Base-by-base conservation (phyloP, 1,284 basidiomycete genomes). In the Chiua sp. region DNA sequence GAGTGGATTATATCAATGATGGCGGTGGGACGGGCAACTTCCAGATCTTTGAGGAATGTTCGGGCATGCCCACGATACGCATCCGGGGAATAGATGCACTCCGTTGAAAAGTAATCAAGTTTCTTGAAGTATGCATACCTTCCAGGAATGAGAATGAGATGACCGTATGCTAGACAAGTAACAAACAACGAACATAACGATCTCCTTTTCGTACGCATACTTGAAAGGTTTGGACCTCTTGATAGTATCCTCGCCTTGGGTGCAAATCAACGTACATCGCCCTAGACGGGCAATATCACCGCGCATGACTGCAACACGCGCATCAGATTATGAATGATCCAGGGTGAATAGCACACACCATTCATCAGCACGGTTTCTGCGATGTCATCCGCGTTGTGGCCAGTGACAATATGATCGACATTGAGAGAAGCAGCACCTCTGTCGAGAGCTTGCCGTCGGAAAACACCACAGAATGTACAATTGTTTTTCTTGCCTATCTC, bases 351-450 rank as follows among this genome's bases (percentile, higher is more conserved):
- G n/a, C 33, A 79, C 91, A 66, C 59, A 96, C 96, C 94, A 72
- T 99, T 99, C 97, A 99, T 99, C 20, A 99, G 78, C 0, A 99
- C 93, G 0, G 97, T 99, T 79, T 99, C 97, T 11, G 97, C 97
- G 51, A 99, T 96, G 76, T 99, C 97, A 70, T 99, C 97, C 37
- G 97, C 97, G 73, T 99, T 99, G 77, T 99, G 97, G 1, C 97
- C 97, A 0, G 97, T 99, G 3, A 99, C 96, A 62, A 99, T 98
- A 72, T 99, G 98, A 68, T 98, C 96, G 11, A 99, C 96, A 33
- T 88, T 83, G 37, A 99, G 80, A 70, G 90, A 87, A 2, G 92
- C 87, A 2, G 97, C 98, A 1, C 97, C 97, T 59, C 97, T 84
- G 77, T 99, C 97, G 20, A 99, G 84, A 4, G 98, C 97, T 75